Evolutionary conservation across 441 rosid species (phyloP).

Genomic region (Pelargonium cotyledonis): DNA sequence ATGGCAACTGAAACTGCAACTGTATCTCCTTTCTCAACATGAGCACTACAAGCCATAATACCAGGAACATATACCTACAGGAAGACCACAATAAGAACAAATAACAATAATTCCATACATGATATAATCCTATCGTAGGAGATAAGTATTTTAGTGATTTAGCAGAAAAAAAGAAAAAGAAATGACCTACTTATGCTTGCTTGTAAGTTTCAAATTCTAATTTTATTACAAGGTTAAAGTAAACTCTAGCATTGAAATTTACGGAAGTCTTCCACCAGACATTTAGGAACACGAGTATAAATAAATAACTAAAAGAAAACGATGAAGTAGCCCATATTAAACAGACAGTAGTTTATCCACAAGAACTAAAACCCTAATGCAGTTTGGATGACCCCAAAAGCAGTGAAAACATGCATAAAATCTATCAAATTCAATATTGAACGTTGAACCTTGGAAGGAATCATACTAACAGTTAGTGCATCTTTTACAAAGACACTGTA

Average conservation of each 20-base stretch:
- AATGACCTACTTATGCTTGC: background rate
- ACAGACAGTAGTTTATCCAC: background rate
- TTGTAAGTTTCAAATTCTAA: background rate
- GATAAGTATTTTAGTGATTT: too few species aligned
- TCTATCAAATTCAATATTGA: background rate
- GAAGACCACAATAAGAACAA: constrained; percentile 24
- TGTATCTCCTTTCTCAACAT: constrained; percentile 81
- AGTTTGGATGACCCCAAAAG: constrained; percentile 1
- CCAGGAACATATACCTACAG: constrained; percentile 92
- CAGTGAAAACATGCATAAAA: background rate
- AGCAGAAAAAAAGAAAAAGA: background rate
- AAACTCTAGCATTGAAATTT: background rate
- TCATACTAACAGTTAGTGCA: background rate
- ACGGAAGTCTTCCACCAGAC: background rate
- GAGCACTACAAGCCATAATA: constrained; percentile 90
- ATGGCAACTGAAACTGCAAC: constrained; percentile 93
- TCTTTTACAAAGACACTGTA: background rate
- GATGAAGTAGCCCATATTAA: background rate
- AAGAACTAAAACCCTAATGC: background rate
- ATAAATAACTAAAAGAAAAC: background rate
- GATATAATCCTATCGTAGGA: background rate
- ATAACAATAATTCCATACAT: constrained; percentile 7
- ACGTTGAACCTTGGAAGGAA: background rate
- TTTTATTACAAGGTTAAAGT: background rate
- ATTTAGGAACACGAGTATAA: background rate